Conservation (phyloP, 148 eudicot genomes). For the Cornus kousa region DNA sequence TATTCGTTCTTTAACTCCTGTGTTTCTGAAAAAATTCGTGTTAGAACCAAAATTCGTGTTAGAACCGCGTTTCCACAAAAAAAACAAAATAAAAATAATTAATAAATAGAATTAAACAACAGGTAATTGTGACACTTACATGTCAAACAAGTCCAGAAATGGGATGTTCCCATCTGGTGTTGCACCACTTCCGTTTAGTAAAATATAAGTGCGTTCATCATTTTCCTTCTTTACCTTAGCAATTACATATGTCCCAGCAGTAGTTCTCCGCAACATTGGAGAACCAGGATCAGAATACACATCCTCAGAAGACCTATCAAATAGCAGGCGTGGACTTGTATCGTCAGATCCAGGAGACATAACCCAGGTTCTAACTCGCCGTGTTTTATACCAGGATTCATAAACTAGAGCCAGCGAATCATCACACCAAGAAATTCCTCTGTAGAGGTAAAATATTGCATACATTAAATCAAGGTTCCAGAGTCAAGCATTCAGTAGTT, state of each 20-base stretch:
- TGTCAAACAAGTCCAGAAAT: slow-evolving; percentile 85
- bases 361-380: slow-evolving; percentile 79
- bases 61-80: slow-evolving; percentile 17
- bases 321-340: slow-evolving; percentile 67
- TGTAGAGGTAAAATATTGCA: slow-evolving; percentile 25
- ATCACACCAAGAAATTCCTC: slow-evolving; percentile 95
- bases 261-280: slow-evolving; percentile 89
- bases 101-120: not conserved
- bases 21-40: slow-evolving; percentile 49
- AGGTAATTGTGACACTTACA: slow-evolving; percentile 49
- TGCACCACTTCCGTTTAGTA: slow-evolving; percentile 90
- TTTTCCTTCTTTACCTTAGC: slow-evolving; percentile 74
- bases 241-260: slow-evolving; percentile 72
- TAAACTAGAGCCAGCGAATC: slow-evolving; percentile 88
- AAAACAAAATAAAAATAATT: not conserved
- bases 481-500: not conserved
- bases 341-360: slow-evolving; percentile 76
- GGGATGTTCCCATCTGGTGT: slow-evolving; percentile 91
- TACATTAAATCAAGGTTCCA: not conserved
- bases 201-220: slow-evolving; percentile 60
- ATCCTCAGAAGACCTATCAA: slow-evolving; percentile 94
- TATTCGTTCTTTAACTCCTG: slow-evolving; percentile 86
- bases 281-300: slow-evolving; percentile 98
- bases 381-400: slow-evolving; percentile 96
- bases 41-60: slow-evolving; percentile 21